phyloP scores from a whole-genome alignment of 192 early-diverging fungal species.

The Geosiphon pyriformis region DNA sequence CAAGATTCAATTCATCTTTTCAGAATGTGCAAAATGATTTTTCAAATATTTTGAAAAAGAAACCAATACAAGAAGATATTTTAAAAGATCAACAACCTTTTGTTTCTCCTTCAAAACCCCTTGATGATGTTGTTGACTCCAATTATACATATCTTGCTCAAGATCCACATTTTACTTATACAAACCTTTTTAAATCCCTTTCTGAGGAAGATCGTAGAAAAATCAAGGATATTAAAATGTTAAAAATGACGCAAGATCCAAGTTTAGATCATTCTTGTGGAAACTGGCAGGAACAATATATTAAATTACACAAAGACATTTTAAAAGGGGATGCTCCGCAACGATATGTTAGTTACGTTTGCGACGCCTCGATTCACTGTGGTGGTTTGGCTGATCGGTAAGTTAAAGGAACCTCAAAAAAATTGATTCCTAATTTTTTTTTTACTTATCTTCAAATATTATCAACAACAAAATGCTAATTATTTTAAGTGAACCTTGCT shows the following conservation, averaged over 20 bases:
- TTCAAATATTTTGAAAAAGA: no score
- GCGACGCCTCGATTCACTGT: slow-evolving; percentile 35
- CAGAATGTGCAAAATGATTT: neutral
- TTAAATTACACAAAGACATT: slow-evolving; percentile 25
- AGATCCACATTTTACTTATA: slow-evolving; percentile 12
- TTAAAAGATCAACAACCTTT: no score
- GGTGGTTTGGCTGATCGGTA: slow-evolving; percentile 47
- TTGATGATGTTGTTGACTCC: neutral
- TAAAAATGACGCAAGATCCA: neutral
- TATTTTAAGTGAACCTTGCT: neutral
- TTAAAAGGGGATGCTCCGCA: slow-evolving; percentile 20
- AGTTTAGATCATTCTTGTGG: slow-evolving; percentile 30
- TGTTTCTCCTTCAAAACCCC: no score
- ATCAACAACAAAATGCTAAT: neutral
- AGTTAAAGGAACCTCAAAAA: slow-evolving; percentile 5
- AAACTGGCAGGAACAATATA: slow-evolving; percentile 38
- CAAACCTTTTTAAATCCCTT: neutral
- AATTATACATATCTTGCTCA: neutral
- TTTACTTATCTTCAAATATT: neutral
- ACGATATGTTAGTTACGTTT: slow-evolving; percentile 33
- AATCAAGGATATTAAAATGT: neutral
- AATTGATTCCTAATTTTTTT: neutral
- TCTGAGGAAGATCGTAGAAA: neutral
- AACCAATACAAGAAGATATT: no score
- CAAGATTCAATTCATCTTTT: neutral